Percentiles rank a stretch among this genome's conserved stretches.
Evolutionary conservation across 176 grass and related monocot species (phyloP).

Genomic region (Phragmites australis): DNA sequence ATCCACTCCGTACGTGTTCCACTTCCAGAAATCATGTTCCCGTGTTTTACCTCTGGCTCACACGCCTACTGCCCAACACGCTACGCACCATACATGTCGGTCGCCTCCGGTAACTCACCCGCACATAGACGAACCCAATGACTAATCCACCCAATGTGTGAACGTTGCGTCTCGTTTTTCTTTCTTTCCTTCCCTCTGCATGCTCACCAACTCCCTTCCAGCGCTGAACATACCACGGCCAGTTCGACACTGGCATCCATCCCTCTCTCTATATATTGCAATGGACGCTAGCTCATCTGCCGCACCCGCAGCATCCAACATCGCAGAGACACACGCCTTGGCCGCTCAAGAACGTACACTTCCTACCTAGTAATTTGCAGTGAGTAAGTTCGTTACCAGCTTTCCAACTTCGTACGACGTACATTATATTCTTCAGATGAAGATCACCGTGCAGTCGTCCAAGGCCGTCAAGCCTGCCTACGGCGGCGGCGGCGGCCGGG

Average conservation of each 20-base stretch:
- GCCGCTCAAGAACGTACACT: no score
- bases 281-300: not conserved
- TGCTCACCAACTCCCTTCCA: not conserved
- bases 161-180: not conserved
- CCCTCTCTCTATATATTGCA: not conserved
- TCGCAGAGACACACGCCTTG: no score
- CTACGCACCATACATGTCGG: no score
- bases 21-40: no score
- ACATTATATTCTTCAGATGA: conserved; percentile 3
- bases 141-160: not conserved
- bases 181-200: not conserved
- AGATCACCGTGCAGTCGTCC: conserved; percentile 29
- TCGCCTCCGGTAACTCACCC: no score
- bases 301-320: not conserved
- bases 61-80: no score
- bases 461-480: conserved; percentile 22
- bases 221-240: not conserved
- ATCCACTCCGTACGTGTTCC: no score
- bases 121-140: no score
- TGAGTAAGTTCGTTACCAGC: not conserved
- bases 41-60: no score
- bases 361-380: no score
- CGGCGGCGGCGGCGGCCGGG: not conserved
- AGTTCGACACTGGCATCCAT: not conserved
- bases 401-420: not conserved